Percentiles rank a stretch among this genome's conserved stretches.
Evolutionary conservation across 805 yeast genomes (phyloP).

Genomic region (Torulaspora maleeae): DNA sequence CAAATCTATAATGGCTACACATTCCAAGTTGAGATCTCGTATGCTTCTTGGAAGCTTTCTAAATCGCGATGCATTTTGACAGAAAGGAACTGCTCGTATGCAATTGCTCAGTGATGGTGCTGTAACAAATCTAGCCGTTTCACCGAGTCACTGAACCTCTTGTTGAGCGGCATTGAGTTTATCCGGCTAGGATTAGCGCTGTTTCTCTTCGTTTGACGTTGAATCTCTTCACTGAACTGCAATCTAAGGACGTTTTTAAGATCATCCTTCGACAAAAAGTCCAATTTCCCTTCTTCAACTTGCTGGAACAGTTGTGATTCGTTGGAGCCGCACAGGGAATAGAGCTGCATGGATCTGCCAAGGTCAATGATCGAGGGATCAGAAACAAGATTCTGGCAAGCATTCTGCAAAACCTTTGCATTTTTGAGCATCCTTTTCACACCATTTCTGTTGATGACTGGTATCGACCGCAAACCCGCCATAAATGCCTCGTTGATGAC

Average conservation of each 20-base stretch:
- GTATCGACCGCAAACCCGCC: constrained; percentile 25
- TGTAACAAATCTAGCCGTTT: constrained; percentile 15
- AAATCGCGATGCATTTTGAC: too few species aligned
- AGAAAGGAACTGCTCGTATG: too few species aligned
- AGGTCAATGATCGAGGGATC: constrained; percentile 24
- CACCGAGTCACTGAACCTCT: constrained; percentile 29
- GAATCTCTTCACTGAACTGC: constrained; percentile 31
- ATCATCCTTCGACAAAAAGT: constrained; percentile 18
- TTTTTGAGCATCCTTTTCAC: constrained; percentile 31
- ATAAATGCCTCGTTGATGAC: constrained; percentile 24
- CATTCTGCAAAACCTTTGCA: constrained; percentile 31
- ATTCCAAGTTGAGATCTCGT: neutral
- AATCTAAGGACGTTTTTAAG: constrained; percentile 30
- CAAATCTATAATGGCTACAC: neutral
- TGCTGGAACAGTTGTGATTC: constrained; percentile 22
- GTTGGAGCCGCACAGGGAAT: constrained; percentile 23
- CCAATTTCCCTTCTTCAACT: constrained; percentile 18
- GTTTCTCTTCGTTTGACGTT: constrained; percentile 20
- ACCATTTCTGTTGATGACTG: constrained; percentile 30
- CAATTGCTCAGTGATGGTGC: neutral
- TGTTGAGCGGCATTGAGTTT: constrained; percentile 25
- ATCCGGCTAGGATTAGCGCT: constrained; percentile 16
- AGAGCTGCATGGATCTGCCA: constrained; percentile 23
- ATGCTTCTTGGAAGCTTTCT: neutral
- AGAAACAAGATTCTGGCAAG: constrained; percentile 24